Evolutionary conservation across 2,329 filamentous ascomycete species (phyloP), one percentile per base, ranked within the genome.

Genomic region (Orbilia brochopaga): DNA sequence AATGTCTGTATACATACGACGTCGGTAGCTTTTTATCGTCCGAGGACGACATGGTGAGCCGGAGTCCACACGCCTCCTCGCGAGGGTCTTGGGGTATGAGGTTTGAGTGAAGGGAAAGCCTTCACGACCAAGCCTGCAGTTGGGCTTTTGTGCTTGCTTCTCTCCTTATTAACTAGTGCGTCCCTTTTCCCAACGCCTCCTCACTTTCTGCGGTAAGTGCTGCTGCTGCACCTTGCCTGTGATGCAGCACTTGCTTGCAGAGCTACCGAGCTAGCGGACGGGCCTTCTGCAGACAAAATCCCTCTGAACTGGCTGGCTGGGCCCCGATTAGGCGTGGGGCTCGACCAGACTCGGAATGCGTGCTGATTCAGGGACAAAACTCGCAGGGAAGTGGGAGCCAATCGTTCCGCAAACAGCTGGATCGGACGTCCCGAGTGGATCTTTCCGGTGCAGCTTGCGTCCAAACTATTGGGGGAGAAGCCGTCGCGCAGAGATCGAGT

Each of bases 331-430:
- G 59, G 46, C 66, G 66, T 70, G 66, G 66, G 66, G 66, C 65
- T 46, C 54, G 54, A 64, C 54, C 46, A 58, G 59, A 59, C 35
- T 55, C 50, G 48, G 52, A 56, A 48, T 54, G 40, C 57, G 59
- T 64, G 57, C 59, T 70, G 66, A 64, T 70, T 70, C 66, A 70
- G 66, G 66, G 66, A 70, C 66, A 64, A 64, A 70, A 64, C 59
- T 64, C 66, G 59, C 59, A 64, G 59, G 66, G 66, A 64, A 27
- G 65, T 53, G 59, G 54, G 60, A 70, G 66, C 66, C 66, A 70
- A 70, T 70, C 59, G 66, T 70, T 63, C 66, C 60, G 66, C 54
- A 70, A 70, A 70, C 66, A 70, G 59, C 59, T 70, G 66, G 65
- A 63, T 70, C 66, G 44, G 66, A 50, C 37, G 48, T 15, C 40